These are phyloP conservation scores for Lippia alba DNA, from an alignment of 305 asterid genomes.

Conservation along the genomic window DNA sequence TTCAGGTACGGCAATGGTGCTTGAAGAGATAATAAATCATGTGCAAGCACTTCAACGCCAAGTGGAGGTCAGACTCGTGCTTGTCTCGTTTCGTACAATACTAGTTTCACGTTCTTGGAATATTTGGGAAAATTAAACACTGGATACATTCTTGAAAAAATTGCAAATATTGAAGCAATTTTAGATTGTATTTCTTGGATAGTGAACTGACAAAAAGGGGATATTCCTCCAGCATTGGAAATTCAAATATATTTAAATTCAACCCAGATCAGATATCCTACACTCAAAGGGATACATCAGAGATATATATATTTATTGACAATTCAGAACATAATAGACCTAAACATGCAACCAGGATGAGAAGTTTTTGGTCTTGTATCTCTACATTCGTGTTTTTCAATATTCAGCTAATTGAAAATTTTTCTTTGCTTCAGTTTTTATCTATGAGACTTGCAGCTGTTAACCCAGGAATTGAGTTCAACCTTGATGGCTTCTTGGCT, in stretches of 20 bases:
- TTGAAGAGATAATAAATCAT: slow-evolving; percentile 98
- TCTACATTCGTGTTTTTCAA: not conserved
- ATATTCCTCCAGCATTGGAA: not conserved
- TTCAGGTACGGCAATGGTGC: slow-evolving; percentile 98
- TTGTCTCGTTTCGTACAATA: not conserved
- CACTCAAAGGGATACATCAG: not conserved
- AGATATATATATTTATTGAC: not conserved
- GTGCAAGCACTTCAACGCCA: slow-evolving; percentile 96
- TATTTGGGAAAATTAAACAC: not conserved
- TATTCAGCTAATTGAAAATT: slow-evolving; percentile 36
- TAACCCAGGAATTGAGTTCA: slow-evolving; percentile 82
- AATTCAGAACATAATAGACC: not conserved
- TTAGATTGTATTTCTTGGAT: not conserved
- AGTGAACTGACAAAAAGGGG: slow-evolving; percentile 5
- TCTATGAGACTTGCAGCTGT: slow-evolving; percentile 98
- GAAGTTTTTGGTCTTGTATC: not conserved
- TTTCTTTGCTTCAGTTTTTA: slow-evolving; percentile 67
- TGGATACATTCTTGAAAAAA: not conserved
- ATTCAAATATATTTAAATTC: not conserved
- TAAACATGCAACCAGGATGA: not conserved
- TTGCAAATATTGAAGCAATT: no score
- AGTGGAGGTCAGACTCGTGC: slow-evolving; percentile 76
- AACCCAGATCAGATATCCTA: not conserved
- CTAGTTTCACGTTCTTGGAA: slow-evolving; percentile 1
- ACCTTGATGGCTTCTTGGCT: slow-evolving; percentile 71